Evolutionary conservation across 2,329 filamentous ascomycete genomes (phyloP), one percentile per base, ranked within the genome.

Genomic region (Colletotrichum destructivum): DNA sequence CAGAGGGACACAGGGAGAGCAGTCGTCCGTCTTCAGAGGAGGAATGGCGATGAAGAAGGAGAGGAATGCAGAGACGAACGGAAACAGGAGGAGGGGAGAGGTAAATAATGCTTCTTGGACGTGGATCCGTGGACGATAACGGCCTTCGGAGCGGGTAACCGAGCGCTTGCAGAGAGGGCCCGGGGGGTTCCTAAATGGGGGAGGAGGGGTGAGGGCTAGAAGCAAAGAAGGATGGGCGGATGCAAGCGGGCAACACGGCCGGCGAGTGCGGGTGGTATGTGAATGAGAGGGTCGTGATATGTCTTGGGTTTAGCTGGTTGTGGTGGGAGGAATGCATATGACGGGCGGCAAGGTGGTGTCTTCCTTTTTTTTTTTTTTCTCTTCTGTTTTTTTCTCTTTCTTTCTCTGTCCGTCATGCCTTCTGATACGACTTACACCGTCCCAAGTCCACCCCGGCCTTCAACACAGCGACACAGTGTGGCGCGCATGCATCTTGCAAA

Each of bases 111-210:
- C 26, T 47, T 60, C 51, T 49, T 40, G 38, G 56, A 60, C 62
- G 60, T 66, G 66, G 67, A 67, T 72, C 66, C 57, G 68, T 54
- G 71, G 35, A 67, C 67, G 71, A 73, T 73, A 72, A 68, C 68
- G 71, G 62, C 62, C 21, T 26, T 68, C 44, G 55, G 68, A 49
- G 62, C 12, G 51, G 60, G 15, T 26, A 68, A 44, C 47, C 54
- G 67, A 62, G 71, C 68, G 68, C 62, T 73, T 73, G 62, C 62
- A 73, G 57, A 59, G 46, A 38, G 9, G 35, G 55, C 26, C 66
- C 66, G 62, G 62, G 51, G 51, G 67, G 57, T 57, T 56, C 35
- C 42, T 46, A 57, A 56, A 62, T 62, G 66, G 67, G 66, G 35
- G 35, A 38, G 35, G 35, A 35, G 35, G 35, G 9, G 35, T 11